Evolutionary conservation across 371 early-diverging fungal genomes (phyloP).

Genomic region (Umbelopsis sp.): DNA sequence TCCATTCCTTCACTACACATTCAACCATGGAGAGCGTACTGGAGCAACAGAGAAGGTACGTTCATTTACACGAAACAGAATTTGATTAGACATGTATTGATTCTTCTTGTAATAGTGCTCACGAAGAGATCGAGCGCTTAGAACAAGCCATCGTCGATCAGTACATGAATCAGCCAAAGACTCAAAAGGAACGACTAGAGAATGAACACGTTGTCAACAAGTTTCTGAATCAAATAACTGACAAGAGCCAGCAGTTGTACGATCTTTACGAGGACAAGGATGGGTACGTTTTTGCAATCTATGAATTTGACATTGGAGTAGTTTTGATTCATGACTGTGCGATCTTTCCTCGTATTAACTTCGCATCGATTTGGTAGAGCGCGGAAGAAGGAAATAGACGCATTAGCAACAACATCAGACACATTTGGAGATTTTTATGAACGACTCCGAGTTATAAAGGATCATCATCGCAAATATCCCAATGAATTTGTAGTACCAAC

Average conservation of each 20-base stretch:
- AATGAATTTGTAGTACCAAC: constrained; percentile 79
- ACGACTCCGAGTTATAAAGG: constrained; percentile 81
- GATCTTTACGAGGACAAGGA: constrained; percentile 76
- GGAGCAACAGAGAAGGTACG: constrained; percentile 71
- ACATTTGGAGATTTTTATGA: constrained; percentile 85
- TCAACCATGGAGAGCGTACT: constrained; percentile 63
- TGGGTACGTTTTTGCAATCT: constrained; percentile 49
- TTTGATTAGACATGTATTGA: not conserved
- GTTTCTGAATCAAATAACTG: constrained; percentile 74
- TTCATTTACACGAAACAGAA: not conserved
- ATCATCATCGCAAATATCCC: constrained; percentile 83
- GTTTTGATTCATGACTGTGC: not conserved
- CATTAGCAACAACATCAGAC: constrained; percentile 72
- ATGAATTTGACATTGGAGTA: not conserved
- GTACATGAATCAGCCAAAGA: constrained; percentile 74
- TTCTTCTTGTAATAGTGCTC: constrained; percentile 49
- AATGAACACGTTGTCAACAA: constrained; percentile 81
- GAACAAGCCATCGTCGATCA: constrained; percentile 88
- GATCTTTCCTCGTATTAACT: not conserved
- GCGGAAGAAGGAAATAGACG: constrained; percentile 61
- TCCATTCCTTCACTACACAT: not conserved
- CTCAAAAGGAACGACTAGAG: constrained; percentile 81
- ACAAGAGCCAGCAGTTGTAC: constrained; percentile 62
- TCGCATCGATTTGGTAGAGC: not conserved
- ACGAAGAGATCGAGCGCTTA: constrained; percentile 92